Conservation (phyloP, 768 basidiomycete species). For the Psilocybe azurescens region DNA sequence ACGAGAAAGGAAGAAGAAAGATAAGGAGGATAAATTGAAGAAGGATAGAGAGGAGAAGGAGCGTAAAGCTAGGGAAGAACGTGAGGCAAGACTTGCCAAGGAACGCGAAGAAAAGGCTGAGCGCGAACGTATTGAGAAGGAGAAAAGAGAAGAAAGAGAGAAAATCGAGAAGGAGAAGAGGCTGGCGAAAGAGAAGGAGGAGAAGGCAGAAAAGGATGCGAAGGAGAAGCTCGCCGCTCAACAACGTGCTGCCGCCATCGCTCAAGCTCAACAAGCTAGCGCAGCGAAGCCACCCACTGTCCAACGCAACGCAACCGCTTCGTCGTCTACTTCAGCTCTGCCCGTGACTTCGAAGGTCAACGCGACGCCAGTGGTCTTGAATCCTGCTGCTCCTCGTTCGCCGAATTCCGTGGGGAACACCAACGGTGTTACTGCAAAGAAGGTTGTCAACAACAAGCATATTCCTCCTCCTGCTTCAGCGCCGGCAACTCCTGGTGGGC, state of each 20-base stretch:
- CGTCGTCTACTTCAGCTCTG: constrained; percentile 40
- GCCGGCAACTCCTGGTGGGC: constrained; percentile 28
- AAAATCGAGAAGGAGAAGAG: constrained; percentile 45
- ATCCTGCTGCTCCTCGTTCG: constrained; percentile 42
- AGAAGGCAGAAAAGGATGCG: constrained; percentile 34
- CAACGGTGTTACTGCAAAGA: constrained; percentile 51
- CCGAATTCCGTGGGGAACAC: constrained; percentile 39
- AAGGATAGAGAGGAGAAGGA: constrained; percentile 80
- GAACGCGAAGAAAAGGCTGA: constrained; percentile 62
- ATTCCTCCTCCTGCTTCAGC: constrained; percentile 22
- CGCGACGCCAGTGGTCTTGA: constrained; percentile 44
- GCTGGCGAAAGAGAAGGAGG: constrained; percentile 37
- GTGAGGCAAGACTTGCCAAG: constrained; percentile 68
- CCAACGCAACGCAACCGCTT: constrained; percentile 52
- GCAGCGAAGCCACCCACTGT: constrained; percentile 39
- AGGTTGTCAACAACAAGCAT: constrained; percentile 53
- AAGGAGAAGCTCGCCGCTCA: constrained; percentile 39
- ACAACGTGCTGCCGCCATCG: constrained; percentile 52
- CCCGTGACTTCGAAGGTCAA: constrained; percentile 26
- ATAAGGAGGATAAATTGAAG: constrained; percentile 73
- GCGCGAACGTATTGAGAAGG: constrained; percentile 48
- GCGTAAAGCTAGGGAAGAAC: constrained; percentile 70
- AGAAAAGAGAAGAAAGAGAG: constrained; percentile 46
- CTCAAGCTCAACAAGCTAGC: constrained; percentile 38
- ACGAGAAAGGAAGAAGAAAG: constrained; percentile 73